Evolutionary conservation across 371 early-diverging fungal genomes (phyloP).

Genomic region (Umbelopsis sp.): DNA sequence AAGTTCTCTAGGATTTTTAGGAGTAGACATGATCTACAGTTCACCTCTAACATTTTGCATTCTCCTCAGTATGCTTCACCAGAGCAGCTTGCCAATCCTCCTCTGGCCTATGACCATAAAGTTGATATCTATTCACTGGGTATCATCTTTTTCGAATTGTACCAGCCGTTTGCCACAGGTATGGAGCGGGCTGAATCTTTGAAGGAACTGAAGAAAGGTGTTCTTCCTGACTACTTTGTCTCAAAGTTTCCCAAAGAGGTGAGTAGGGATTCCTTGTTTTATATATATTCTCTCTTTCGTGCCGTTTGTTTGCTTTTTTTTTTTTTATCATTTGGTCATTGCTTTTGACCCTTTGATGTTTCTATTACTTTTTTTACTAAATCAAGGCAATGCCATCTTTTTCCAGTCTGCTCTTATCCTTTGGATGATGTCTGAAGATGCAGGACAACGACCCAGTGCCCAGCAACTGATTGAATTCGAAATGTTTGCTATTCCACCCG

Average conservation of each 20-base stretch:
- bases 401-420: slow-evolving; percentile 70
- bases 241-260: slow-evolving; percentile 77
- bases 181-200: slow-evolving; percentile 73
- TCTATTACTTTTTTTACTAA: neutral
- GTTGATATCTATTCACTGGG: slow-evolving; percentile 76
- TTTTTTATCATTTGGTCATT: neutral
- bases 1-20: slow-evolving; percentile 17
- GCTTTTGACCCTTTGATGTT: neutral
- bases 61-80: slow-evolving; percentile 84
- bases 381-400: neutral
- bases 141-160: slow-evolving; percentile 74
- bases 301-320: neutral
- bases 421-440: slow-evolving; percentile 77
- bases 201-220: slow-evolving; percentile 61
- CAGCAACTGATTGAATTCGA: slow-evolving; percentile 76
- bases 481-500: slow-evolving; percentile 43
- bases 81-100: slow-evolving; percentile 77
- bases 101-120: slow-evolving; percentile 61
- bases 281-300: neutral
- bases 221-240: slow-evolving; percentile 77
- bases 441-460: slow-evolving; percentile 74
- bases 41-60: neutral
- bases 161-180: slow-evolving; percentile 62
- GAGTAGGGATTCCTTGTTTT: neutral
- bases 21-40: too few species aligned